These are phyloP conservation scores for Tulasnella sp. DNA, from an alignment of 768 basidiomycete species.

Conservation along the genomic window DNA sequence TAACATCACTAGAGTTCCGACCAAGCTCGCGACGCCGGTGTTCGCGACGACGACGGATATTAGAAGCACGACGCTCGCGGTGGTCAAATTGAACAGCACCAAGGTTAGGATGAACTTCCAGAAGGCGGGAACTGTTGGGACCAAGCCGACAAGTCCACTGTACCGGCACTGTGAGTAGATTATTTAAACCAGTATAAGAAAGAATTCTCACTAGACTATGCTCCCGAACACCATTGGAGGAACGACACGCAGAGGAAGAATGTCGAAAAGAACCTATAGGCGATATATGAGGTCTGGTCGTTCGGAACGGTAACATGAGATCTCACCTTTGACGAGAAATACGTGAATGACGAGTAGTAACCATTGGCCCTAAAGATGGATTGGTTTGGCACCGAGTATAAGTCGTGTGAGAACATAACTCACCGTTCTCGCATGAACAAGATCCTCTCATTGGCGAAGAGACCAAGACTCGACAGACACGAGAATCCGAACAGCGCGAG, in stretches of 20 bases:
- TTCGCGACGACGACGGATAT: constrained; percentile 82
- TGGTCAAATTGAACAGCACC: constrained; percentile 93
- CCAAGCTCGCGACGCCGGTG: constrained; percentile 78
- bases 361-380: constrained; percentile 65
- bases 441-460: constrained; percentile 92
- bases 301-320: not conserved
- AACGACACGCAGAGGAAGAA: constrained; percentile 85
- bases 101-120: constrained; percentile 98
- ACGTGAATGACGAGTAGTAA: constrained; percentile 94
- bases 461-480: constrained; percentile 81
- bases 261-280: constrained; percentile 80
- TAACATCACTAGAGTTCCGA: constrained; percentile 94
- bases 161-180: not conserved
- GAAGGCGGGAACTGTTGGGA: constrained; percentile 77
- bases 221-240: constrained; percentile 93
- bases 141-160: constrained; percentile 76
- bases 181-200: not conserved
- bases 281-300: not conserved
- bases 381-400: not conserved
- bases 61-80: constrained; percentile 83
- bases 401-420: constrained; percentile 15
- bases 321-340: constrained; percentile 83
- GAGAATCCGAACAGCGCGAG: constrained; percentile 96
- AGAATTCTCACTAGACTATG: constrained; percentile 53
- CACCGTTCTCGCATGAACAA: constrained; percentile 98